phyloP scores from a whole-genome alignment of 2,329 filamentous ascomycete species.

The Penicillium brevicompactum region DNA sequence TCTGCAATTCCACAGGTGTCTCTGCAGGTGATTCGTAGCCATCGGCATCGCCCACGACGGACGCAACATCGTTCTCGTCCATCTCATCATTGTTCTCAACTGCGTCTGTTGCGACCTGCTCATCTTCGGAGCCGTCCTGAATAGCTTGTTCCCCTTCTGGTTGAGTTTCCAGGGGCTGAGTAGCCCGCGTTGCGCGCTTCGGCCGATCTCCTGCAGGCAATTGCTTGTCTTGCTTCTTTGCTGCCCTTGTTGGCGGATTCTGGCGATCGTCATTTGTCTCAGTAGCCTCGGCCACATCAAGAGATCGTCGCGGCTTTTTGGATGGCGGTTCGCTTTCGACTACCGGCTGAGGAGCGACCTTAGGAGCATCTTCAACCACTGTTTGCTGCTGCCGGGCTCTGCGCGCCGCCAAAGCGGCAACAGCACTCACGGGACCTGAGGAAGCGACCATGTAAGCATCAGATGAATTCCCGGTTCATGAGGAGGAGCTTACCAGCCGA shows the following conservation, averaged over 20 bases:
- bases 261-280: constrained; percentile 16
- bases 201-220: constrained; percentile 14
- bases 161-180: constrained; percentile 2
- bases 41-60: constrained; percentile 29
- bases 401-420: constrained; percentile 47
- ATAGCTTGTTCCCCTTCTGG: background rate
- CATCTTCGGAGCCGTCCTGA: background rate
- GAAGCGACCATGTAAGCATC: constrained; percentile 9
- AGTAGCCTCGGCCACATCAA: constrained; percentile 20
- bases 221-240: constrained; percentile 21
- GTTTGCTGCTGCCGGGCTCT: constrained; percentile 42
- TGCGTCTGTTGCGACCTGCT: constrained; percentile 20
- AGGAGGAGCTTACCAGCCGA: constrained; percentile 28
- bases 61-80: constrained; percentile 24
- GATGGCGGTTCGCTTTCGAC: constrained; percentile 33
- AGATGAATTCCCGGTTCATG: constrained; percentile 6
- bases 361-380: constrained; percentile 22
- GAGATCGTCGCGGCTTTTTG: constrained; percentile 36
- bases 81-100: constrained; percentile 22
- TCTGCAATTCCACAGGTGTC: constrained; percentile 33
- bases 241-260: constrained; percentile 20
- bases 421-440: constrained; percentile 42
- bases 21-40: constrained; percentile 37
- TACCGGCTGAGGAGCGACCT: constrained; percentile 21
- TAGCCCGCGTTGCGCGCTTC: constrained; percentile 8